A percentile compares a stretch with the other conserved stretches of the same genome.
phyloP scores from a whole-genome alignment of 352 stramenopile species.

The Phytophthora brassicae region DNA sequence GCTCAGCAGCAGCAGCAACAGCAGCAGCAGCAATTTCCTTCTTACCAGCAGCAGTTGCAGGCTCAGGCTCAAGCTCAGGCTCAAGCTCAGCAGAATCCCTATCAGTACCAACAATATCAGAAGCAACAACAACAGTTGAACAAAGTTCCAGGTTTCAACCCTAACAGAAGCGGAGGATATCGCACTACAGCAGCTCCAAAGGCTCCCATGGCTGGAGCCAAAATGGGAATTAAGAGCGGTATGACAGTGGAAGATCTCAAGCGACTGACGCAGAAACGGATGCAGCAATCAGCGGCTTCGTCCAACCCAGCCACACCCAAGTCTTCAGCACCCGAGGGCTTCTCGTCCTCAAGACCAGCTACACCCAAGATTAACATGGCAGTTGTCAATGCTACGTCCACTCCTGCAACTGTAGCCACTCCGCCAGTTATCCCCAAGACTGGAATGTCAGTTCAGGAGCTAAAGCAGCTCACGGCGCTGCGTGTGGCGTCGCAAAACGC shows the following conservation, averaged over 20 bases:
- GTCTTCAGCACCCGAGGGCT: conserved; percentile 16
- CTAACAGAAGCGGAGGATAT: conserved; percentile 29
- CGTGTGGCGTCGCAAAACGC: conserved; percentile 74
- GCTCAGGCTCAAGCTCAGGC: conserved; percentile 31
- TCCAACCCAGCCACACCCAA: conserved; percentile 46
- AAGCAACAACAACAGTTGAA: conserved; percentile 37
- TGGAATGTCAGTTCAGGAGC: conserved; percentile 84
- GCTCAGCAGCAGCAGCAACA: conserved; percentile 25
- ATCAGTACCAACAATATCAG: conserved; percentile 46
- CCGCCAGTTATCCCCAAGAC: conserved; percentile 66
- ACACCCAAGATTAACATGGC: conserved; percentile 72
- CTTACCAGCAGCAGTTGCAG: conserved; percentile 46
- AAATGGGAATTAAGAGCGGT: conserved; percentile 88
- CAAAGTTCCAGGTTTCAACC: conserved; percentile 32
- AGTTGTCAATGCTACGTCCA: conserved; percentile 44
- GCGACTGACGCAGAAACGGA: conserved; percentile 82
- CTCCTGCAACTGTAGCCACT: conserved; percentile 24
- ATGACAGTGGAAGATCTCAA: conserved; percentile 90
- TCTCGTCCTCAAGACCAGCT: conserved; percentile 33
- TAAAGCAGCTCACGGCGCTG: conserved; percentile 84
- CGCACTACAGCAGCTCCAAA: conserved; percentile 13
- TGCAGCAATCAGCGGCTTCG: conserved; percentile 74
- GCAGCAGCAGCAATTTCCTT: conserved; percentile 30
- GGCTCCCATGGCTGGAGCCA: conserved; percentile 41
- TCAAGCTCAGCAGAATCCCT: conserved; percentile 38